These are phyloP conservation scores for Guyanaporus albipodus DNA, from an alignment of 768 basidiomycete genomes.

Conservation along the genomic window DNA sequence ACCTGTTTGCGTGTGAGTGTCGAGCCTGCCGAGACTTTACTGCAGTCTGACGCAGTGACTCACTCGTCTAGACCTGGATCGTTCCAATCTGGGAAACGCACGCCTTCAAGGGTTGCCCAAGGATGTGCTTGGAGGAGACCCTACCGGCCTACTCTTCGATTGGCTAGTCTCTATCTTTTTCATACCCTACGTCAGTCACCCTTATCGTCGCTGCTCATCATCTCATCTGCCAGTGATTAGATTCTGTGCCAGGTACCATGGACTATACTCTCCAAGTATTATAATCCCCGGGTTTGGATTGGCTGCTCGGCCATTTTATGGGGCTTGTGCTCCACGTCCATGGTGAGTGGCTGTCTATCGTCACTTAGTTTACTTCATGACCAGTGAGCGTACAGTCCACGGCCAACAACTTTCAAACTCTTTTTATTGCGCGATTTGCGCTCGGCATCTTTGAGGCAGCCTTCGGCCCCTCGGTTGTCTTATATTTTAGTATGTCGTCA, in stretches of 20 bases:
- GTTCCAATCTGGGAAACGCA: slow-evolving; percentile 78
- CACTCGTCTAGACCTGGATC: slow-evolving; percentile 50
- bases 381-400: slow-evolving; percentile 16
- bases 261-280: slow-evolving; percentile 61
- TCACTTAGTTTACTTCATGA: neutral
- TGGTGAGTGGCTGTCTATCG: slow-evolving; percentile 39
- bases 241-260: slow-evolving; percentile 70
- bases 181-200: slow-evolving; percentile 64
- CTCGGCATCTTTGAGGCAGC: slow-evolving; percentile 35
- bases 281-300: slow-evolving; percentile 66
- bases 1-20: slow-evolving; percentile 69
- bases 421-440: slow-evolving; percentile 29
- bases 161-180: slow-evolving; percentile 78
- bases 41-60: neutral
- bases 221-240: slow-evolving; percentile 33
- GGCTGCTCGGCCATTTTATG: slow-evolving; percentile 67
- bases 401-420: slow-evolving; percentile 24
- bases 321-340: slow-evolving; percentile 68
- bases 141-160: slow-evolving; percentile 65
- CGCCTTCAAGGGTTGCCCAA: slow-evolving; percentile 65
- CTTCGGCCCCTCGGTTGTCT: slow-evolving; percentile 30
- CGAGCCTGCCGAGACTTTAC: neutral
- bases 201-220: neutral
- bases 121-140: slow-evolving; percentile 64
- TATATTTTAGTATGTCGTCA: slow-evolving; percentile 28